Conservation (phyloP, 1,139 yeast species). For the Candida sojae region DNA sequence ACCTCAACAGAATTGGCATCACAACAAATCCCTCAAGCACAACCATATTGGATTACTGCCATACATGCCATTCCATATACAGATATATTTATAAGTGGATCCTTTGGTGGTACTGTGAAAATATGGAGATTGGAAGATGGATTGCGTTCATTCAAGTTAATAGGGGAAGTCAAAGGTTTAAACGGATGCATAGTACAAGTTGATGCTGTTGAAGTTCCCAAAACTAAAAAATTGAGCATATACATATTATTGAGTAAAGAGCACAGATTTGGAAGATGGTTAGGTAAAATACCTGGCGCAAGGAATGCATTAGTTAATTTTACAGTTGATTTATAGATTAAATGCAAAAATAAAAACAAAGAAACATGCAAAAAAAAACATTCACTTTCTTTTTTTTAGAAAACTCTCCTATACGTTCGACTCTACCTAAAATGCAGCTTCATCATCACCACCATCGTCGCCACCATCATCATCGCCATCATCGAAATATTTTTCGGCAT, state of each 20-base stretch:
- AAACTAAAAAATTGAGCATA: constrained; percentile 52
- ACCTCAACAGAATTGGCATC: constrained; percentile 36
- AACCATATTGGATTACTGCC: constrained; percentile 86
- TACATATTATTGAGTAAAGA: constrained; percentile 77
- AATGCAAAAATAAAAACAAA: too few species aligned
- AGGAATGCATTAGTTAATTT: constrained; percentile 45
- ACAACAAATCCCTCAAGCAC: constrained; percentile 64
- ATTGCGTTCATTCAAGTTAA: constrained; percentile 55
- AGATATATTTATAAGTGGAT: constrained; percentile 83
- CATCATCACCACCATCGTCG: constrained; percentile 82
- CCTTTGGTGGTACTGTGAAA: constrained; percentile 76
- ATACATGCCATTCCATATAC: constrained; percentile 86
- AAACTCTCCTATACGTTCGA: too few species aligned
- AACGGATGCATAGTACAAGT: constrained; percentile 75
- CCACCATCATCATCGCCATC: constrained; percentile 81
- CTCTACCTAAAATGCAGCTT: constrained; percentile 68
- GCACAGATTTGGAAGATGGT: constrained; percentile 88
- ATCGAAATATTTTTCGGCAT: constrained; percentile 56
- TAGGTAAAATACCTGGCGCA: constrained; percentile 39
- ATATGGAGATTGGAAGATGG: constrained; percentile 73
- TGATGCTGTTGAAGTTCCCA: constrained; percentile 60
- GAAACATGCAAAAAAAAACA: too few species aligned
- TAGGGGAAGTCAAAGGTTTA: constrained; percentile 58
- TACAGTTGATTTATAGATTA: constrained; percentile 36
- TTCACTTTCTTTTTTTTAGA: too few species aligned